Conservation (phyloP, 2,329 filamentous ascomycete genomes). For the Apiospora kogelbergensis region DNA sequence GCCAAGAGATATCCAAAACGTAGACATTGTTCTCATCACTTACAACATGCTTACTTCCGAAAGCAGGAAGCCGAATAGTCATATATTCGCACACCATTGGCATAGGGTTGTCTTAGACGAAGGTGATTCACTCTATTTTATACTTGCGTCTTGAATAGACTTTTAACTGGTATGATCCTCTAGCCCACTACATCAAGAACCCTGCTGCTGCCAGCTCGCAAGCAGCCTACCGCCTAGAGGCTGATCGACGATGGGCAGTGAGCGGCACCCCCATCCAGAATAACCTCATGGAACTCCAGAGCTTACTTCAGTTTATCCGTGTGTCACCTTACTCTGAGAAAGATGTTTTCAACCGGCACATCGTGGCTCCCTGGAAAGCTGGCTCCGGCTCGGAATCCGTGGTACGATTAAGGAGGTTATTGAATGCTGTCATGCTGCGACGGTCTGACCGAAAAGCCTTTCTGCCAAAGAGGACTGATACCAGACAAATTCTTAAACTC, state of each 20-base stretch:
- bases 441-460: background rate
- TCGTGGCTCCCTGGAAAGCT: background rate
- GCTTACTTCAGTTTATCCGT: background rate
- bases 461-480: background rate
- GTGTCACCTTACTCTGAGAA: background rate
- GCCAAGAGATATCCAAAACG: no score
- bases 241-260: background rate
- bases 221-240: background rate
- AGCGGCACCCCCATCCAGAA: background rate
- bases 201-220: background rate
- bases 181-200: background rate
- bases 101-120: no score
- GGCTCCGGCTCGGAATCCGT: background rate
- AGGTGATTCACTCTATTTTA: background rate
- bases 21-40: no score
- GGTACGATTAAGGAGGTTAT: background rate
- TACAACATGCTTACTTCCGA: no score
- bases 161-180: background rate
- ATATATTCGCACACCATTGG: no score
- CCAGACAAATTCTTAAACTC: background rate
- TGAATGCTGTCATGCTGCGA: background rate
- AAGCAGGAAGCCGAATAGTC: no score
- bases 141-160: background rate
- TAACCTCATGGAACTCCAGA: background rate
- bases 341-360: no score